phyloP scores from a whole-genome alignment of 441 rosid genomes.

The Pelargonium fulgidum region DNA sequence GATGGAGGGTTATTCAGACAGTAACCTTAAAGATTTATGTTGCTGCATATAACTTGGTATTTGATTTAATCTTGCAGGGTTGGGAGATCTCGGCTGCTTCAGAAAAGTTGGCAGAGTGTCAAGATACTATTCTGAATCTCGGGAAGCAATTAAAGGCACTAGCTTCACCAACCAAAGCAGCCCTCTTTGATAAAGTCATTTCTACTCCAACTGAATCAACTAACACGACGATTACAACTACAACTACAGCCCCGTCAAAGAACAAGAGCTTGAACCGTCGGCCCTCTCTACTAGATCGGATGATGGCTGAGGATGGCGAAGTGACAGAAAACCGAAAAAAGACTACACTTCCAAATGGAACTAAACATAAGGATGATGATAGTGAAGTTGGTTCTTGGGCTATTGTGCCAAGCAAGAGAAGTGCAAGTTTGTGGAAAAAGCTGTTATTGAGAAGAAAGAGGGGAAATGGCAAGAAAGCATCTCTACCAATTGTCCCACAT shows the following conservation, averaged over 20 bases:
- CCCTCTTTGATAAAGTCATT: slow-evolving; percentile 40
- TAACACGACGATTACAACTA: not conserved
- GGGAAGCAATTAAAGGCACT: slow-evolving; percentile 80
- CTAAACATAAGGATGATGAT: slow-evolving; percentile 25
- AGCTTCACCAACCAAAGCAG: slow-evolving; percentile 58
- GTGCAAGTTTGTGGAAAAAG: slow-evolving; percentile 48
- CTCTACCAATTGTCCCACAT: not conserved
- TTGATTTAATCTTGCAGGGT: slow-evolving; percentile 33
- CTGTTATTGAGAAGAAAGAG: slow-evolving; percentile 64
- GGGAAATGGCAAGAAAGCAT: slow-evolving; percentile 40
- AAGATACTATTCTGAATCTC: slow-evolving; percentile 71
- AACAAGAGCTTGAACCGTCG: slow-evolving; percentile 34
- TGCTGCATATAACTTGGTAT: not conserved
- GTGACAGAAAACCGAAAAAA: slow-evolving; percentile 6
- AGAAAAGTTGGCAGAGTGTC: slow-evolving; percentile 87
- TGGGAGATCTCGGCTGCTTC: slow-evolving; percentile 87
- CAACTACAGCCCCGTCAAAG: slow-evolving; percentile 10
- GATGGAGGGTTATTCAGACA: too few relatives aligned
- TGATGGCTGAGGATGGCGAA: slow-evolving; percentile 55
- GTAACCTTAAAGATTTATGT: too few relatives aligned
- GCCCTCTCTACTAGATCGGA: slow-evolving; percentile 51
- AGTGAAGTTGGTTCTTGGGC: slow-evolving; percentile 31
- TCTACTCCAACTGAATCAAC: slow-evolving; percentile 24
- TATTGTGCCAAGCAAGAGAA: slow-evolving; percentile 43
- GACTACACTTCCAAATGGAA: slow-evolving; percentile 20